These are phyloP conservation scores for Effrenium voratum DNA, from an alignment of 73 alveolate species.

Conservation along the genomic window DNA sequence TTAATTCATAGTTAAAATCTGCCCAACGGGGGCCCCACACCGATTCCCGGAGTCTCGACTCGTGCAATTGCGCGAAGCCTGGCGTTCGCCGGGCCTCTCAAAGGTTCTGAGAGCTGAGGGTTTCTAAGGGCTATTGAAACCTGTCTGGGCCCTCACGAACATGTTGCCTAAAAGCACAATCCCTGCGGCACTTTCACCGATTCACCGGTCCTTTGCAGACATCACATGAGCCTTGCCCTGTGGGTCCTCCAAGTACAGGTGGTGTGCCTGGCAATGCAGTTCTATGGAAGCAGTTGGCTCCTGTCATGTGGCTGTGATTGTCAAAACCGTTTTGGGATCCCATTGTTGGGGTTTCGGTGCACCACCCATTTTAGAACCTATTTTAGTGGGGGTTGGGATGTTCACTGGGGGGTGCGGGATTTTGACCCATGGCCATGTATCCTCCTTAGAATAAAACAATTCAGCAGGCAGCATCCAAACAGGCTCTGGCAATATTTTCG, in stretches of 20 bases:
- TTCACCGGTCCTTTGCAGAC: constrained; percentile 28
- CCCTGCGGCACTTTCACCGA: not conserved
- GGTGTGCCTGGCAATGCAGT: constrained; percentile 21
- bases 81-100: no score
- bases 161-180: not conserved
- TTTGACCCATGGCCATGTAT: not conserved
- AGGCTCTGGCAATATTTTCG: no score
- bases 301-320: no score
- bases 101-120: no score
- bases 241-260: constrained; percentile 30
- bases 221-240: constrained; percentile 74
- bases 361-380: not conserved
- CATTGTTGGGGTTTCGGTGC: not conserved
- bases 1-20: no score
- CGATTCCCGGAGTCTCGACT: no score
- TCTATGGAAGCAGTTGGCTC: not conserved
- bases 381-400: not conserved
- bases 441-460: no score
- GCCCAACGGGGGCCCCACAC: no score
- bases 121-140: no score
- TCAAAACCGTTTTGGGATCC: no score
- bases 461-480: no score
- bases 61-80: no score
- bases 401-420: not conserved
- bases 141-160: not conserved